phyloP scores from a whole-genome alignment of 495 filamentous ascomycete genomes.

The Penicillium goetzii region DNA sequence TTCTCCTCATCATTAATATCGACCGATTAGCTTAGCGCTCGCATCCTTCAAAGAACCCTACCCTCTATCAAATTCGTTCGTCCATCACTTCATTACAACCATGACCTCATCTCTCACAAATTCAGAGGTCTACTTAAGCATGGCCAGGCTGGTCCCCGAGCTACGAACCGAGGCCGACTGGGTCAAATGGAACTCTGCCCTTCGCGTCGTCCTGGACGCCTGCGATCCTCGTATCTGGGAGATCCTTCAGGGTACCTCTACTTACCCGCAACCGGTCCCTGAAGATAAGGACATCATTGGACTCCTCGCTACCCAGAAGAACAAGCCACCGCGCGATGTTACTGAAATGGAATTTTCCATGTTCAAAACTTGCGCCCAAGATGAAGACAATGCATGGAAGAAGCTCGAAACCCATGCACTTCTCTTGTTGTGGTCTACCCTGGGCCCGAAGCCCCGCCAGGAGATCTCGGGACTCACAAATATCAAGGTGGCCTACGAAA shows the following conservation, averaged over 20 bases:
- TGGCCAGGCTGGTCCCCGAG: background rate
- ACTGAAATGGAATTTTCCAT: background rate
- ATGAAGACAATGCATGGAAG: no score
- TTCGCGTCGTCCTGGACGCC: background rate
- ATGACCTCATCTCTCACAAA: background rate
- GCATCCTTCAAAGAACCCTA: no score
- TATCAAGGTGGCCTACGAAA: background rate
- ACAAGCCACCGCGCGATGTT: background rate
- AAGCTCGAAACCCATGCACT: background rate
- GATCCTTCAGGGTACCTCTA: background rate
- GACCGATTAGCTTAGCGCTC: no score
- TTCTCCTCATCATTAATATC: no score
- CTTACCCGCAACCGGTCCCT: background rate
- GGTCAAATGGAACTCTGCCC: background rate
- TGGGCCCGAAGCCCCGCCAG: background rate
- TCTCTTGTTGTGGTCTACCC: background rate
- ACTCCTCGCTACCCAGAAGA: background rate
- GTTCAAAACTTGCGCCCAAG: no score
- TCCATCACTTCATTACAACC: background rate
- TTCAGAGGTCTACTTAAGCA: background rate
- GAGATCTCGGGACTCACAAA: background rate
- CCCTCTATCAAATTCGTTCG: background rate
- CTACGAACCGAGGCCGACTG: background rate
- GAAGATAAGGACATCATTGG: background rate
- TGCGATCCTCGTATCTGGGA: background rate